Evolutionary conservation across 2,329 filamentous ascomycete species (phyloP).

Genomic region (Emydomyces testavorans): DNA sequence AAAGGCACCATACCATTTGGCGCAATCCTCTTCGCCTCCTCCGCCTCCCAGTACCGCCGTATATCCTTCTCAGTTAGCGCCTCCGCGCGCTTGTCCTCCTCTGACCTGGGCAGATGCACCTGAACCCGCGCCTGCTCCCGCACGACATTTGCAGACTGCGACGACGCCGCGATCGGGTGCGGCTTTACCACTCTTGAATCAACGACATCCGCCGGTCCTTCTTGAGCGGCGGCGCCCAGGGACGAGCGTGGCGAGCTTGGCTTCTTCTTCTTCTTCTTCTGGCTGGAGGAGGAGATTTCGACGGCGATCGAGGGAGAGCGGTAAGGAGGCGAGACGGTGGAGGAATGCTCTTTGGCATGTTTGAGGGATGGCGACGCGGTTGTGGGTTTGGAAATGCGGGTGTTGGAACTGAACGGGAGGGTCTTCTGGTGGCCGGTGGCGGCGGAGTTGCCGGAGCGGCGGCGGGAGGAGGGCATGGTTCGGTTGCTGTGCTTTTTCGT

Average conservation of each 20-base stretch:
- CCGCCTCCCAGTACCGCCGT: constrained; percentile 61
- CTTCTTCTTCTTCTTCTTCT: neutral
- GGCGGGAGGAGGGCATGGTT: constrained; percentile 35
- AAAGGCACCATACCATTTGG: constrained; percentile 37
- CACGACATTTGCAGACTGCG: constrained; percentile 30
- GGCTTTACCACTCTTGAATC: constrained; percentile 4
- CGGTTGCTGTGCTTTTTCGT: too few species aligned
- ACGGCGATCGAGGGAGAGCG: constrained; percentile 4
- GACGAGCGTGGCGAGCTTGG: neutral
- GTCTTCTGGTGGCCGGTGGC: constrained; percentile 40
- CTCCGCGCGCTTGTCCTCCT: constrained; percentile 42
- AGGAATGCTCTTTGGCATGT: constrained; percentile 4
- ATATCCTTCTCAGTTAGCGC: constrained; percentile 58
- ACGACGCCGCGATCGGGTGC: constrained; percentile 17
- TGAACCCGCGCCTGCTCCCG: constrained; percentile 41
- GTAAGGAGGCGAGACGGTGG: constrained; percentile 1
- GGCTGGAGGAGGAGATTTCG: neutral
- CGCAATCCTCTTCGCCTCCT: constrained; percentile 58
- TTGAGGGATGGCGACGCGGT: constrained; percentile 17
- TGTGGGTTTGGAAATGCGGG: constrained; percentile 49
- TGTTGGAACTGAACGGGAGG: constrained; percentile 50
- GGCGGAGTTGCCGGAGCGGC: constrained; percentile 27
- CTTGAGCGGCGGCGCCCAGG: constrained; percentile 6
- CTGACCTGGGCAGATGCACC: constrained; percentile 24
- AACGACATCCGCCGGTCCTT: neutral